Conservation (phyloP, 148 eudicot species). For the Polygonum aviculare region DNA sequence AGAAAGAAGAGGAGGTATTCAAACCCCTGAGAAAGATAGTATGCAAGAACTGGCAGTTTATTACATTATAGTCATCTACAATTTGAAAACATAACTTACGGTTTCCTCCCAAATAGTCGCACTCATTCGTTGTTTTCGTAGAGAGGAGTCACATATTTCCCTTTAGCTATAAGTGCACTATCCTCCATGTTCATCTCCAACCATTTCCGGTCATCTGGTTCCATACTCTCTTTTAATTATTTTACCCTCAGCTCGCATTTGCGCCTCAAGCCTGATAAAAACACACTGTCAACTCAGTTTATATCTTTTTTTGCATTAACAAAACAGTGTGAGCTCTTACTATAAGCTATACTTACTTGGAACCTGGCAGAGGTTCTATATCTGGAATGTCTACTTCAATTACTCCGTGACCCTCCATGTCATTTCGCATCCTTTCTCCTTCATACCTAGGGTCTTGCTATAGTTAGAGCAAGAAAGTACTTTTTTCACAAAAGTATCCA, state of each 20-base stretch:
- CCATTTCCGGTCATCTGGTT: constrained; percentile 77
- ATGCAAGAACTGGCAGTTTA: not conserved
- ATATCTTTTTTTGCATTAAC: not conserved
- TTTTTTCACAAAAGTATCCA: too few relatives aligned
- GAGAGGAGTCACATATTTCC: constrained; percentile 58
- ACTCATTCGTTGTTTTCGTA: constrained; percentile 76
- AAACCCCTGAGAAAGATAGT: not conserved
- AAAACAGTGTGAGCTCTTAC: not conserved
- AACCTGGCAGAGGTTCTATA: constrained; percentile 79
- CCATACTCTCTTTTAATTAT: constrained; percentile 73
- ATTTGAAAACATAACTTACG: constrained; percentile 49
- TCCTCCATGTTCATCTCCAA: constrained; percentile 94
- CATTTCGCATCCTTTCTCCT: constrained; percentile 91
- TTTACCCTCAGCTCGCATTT: constrained; percentile 87
- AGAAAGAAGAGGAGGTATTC: not conserved
- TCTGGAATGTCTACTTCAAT: constrained; percentile 86
- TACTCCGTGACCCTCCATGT: constrained; percentile 91
- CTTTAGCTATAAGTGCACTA: constrained; percentile 39
- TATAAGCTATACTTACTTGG: constrained; percentile 44
- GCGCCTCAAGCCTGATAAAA: constrained; percentile 69
- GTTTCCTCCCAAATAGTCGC: constrained; percentile 49
- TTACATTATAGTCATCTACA: not conserved
- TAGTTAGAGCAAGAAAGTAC: too few relatives aligned
- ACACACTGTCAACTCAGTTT: not conserved
- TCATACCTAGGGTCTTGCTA: too few relatives aligned